These are phyloP conservation scores for Multifurca ochricompacta DNA, from an alignment of 768 basidiomycete species.

Conservation along the genomic window DNA sequence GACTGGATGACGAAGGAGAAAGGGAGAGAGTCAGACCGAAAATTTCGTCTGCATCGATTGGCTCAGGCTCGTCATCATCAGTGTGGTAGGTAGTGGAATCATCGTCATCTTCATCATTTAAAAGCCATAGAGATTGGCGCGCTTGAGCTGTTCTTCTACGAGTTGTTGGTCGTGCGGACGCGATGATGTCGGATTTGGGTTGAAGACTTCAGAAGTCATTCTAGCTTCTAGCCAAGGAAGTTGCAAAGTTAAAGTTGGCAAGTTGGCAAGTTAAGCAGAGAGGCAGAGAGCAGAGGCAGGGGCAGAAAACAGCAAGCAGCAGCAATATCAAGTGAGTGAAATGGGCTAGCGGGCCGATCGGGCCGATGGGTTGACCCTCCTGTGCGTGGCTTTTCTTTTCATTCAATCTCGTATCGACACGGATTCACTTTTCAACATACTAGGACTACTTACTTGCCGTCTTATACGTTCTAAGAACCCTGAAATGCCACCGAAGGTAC, in stretches of 20 bases:
- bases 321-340: no score
- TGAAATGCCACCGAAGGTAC: conserved; percentile 20
- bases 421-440: conserved; percentile 11
- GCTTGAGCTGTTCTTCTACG: conserved; percentile 32
- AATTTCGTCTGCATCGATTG: conserved; percentile 87
- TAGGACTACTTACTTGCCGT: conserved; percentile 10
- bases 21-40: conserved; percentile 52
- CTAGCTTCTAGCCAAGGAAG: background rate
- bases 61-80: conserved; percentile 45
- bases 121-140: conserved; percentile 54
- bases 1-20: background rate
- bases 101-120: conserved; percentile 27
- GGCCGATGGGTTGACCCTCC: no score
- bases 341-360: no score
- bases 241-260: no score
- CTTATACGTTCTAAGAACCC: background rate
- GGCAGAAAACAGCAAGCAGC: no score
- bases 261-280: no score
- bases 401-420: background rate
- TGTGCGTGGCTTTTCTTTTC: no score
- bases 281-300: no score
- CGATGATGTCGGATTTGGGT: conserved; percentile 87
- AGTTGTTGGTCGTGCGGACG: conserved; percentile 40
- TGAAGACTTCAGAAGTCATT: conserved; percentile 60
- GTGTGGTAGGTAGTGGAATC: conserved; percentile 23